Base-by-base conservation (phyloP, 1,284 basidiomycete species). In the Ustilago nuda region DNA sequence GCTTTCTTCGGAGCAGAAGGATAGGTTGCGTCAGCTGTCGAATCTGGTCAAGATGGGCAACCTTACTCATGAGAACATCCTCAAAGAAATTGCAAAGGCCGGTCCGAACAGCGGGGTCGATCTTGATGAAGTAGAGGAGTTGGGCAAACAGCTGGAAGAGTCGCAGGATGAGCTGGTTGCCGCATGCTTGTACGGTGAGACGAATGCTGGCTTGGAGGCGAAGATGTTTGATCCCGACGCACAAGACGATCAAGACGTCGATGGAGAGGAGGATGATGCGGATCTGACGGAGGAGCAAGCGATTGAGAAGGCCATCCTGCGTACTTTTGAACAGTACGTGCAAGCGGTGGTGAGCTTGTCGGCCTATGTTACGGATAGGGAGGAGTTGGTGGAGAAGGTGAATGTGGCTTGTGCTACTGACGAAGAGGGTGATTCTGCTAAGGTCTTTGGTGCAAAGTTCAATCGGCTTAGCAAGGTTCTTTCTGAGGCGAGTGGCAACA, bases 161-260 rank as follows among this genome's bases (percentile, higher is more conserved):
- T 63, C 78, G 5, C 80, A 82, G 58, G 80, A 82, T 48, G 76
- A 82, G 30, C 64, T 82, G 2, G 77, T 79, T 4, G 76, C 78
- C 5, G 66, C 78, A 4, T 74, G 66, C 13, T 56, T 82, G 27
- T 80, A 79, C 30, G 80, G 72, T 7, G 79, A 76, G 45, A 66
- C 59, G 6, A 66, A 77, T 41, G 75, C 75, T 5, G 75, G 75
- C 12, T 66, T 77, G 39, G 66, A 76, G 37, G 66, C 60, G 3
- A 64, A 65, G 36, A 71, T 76, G 67, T 76, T 76, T 19, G 71
- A 73, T 37, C 61, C 63, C 39, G 66, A 69, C 17, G 71, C 58
- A 8, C 57, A 64, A 33, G 64, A 63, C 8, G 48, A 61, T 2
- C 60, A 58, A 0, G 41, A 62, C n/a, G 30, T 4, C n/a, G 35